Conservation (phyloP, 495 filamentous ascomycete species). For the Eremomyces bilateralis region DNA sequence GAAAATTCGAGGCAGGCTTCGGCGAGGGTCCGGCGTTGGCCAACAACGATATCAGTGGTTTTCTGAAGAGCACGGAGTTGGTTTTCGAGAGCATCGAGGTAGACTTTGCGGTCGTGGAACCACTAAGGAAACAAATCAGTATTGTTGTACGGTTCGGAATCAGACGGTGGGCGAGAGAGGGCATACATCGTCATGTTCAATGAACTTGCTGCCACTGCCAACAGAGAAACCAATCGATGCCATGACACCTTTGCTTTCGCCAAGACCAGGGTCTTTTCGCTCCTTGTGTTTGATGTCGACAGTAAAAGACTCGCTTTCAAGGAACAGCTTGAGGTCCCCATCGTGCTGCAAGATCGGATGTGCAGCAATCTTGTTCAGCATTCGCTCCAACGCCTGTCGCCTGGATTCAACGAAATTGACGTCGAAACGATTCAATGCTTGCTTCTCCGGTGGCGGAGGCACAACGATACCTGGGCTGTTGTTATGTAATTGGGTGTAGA, state of each 20-base stretch:
- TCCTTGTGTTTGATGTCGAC: slow-evolving; percentile 97
- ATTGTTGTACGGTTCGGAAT: background rate
- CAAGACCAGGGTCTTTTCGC: slow-evolving; percentile 62
- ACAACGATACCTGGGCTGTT: slow-evolving; percentile 93
- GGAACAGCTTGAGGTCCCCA: slow-evolving; percentile 79
- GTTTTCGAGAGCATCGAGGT: slow-evolving; percentile 83
- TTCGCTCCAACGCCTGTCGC: slow-evolving; percentile 75
- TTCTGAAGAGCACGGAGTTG: slow-evolving; percentile 89
- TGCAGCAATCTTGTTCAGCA: slow-evolving; percentile 84
- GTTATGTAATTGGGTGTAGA: slow-evolving; percentile 78
- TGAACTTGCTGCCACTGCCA: slow-evolving; percentile 62
- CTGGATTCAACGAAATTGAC: slow-evolving; percentile 89
- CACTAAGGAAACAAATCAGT: slow-evolving; percentile 27
- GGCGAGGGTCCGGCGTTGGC: slow-evolving; percentile 74
- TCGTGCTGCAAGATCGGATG: slow-evolving; percentile 89
- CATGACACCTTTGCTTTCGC: slow-evolving; percentile 83
- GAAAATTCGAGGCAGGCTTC: slow-evolving; percentile 89
- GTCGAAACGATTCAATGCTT: slow-evolving; percentile 90
- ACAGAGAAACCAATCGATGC: slow-evolving; percentile 61
- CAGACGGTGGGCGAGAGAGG: background rate
- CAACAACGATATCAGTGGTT: slow-evolving; percentile 76
- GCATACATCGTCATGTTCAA: slow-evolving; percentile 91
- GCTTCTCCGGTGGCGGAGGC: slow-evolving; percentile 92
- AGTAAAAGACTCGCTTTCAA: slow-evolving; percentile 89
- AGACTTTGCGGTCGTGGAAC: slow-evolving; percentile 92